Evolutionary conservation across 2,329 filamentous ascomycete species (phyloP), one percentile per base, ranked within the genome.

Genomic region (Fusarium verticillioides): DNA sequence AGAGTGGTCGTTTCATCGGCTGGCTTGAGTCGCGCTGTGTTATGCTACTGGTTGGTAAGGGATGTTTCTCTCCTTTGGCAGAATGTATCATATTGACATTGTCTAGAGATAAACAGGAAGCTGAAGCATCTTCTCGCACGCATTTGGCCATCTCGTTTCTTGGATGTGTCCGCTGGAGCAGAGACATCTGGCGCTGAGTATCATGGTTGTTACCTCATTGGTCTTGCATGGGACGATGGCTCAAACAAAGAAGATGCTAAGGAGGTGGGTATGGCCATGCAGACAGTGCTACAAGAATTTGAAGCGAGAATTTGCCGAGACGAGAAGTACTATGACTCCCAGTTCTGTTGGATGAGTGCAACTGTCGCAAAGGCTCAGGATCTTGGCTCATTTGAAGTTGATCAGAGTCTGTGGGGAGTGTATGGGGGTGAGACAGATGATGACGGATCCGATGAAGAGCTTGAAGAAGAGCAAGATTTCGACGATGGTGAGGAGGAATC

Each of bases 11-110:
- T 18, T 85, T 91, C 53, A 81, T 92, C 0, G 88, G 89, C 16
- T 92, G 90, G 90, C 79, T 93, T 5, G 90, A 92, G 75, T 91
- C 89, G 12, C 85, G 88, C 61, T 90, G 87, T 61, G 84, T 89
- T 4, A 82, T 84, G 65, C 81, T 93, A 39, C 84, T 92, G 26
- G 86, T 89, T 68, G 88, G 88, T 89, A 81, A 81, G 74, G 34
- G 23, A 47, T 30, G 5, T 44, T 26, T 42, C 28, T n/a, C 21
- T 26, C 28, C 12, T 30, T 50, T n/a, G 19, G 10, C 23, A 32
- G 26, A 10, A 44, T 30, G 23, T 18, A 49, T 15, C 5, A 60
- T 47, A 37, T 66, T 76, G 34, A 63, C 21, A 59, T 53, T 44
- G 16, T n/a, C 28, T 64, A 89, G 90, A 92, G 67, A 81, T 93